A percentile compares a stretch with the other conserved stretches of the same genome.
Evolutionary conservation across 495 filamentous ascomycete species (phyloP).

Genomic region (Articulospora tetracladia): DNA sequence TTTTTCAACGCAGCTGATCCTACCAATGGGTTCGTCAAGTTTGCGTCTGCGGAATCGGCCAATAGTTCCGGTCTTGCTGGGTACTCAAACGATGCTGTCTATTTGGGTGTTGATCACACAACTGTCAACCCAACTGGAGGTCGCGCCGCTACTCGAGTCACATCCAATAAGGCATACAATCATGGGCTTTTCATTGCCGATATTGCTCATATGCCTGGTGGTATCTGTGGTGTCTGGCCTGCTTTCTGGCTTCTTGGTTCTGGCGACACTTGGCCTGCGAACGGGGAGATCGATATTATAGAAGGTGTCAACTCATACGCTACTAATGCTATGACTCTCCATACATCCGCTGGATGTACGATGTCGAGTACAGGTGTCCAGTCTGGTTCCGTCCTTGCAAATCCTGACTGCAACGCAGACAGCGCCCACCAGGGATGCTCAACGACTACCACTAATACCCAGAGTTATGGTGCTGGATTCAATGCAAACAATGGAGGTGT

Average conservation of each 20-base stretch:
- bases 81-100: slow-evolving; percentile 43
- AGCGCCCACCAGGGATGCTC: slow-evolving; percentile 48
- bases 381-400: slow-evolving; percentile 40
- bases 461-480: slow-evolving; percentile 65
- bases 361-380: slow-evolving; percentile 45
- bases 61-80: slow-evolving; percentile 53
- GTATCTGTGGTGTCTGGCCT: slow-evolving; percentile 61
- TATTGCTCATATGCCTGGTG: slow-evolving; percentile 71
- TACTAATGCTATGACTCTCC: slow-evolving; percentile 68
- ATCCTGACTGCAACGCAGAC: slow-evolving; percentile 51
- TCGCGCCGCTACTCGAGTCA: slow-evolving; percentile 65
- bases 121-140: slow-evolving; percentile 44
- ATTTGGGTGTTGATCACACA: slow-evolving; percentile 50
- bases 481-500: slow-evolving; percentile 71
- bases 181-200: slow-evolving; percentile 71
- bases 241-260: slow-evolving; percentile 69
- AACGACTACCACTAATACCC: slow-evolving; percentile 36
- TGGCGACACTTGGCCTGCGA: slow-evolving; percentile 61
- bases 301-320: slow-evolving; percentile 73
- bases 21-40: slow-evolving; percentile 68
- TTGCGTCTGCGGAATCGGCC: slow-evolving; percentile 53
- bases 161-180: slow-evolving; percentile 63
- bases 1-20: slow-evolving; percentile 56
- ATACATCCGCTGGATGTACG: slow-evolving; percentile 64
- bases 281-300: slow-evolving; percentile 90